Percentiles rank a stretch among this genome's conserved stretches.
phyloP scores from a whole-genome alignment of 441 rosid species.

The Pelargonium fulgidum region DNA sequence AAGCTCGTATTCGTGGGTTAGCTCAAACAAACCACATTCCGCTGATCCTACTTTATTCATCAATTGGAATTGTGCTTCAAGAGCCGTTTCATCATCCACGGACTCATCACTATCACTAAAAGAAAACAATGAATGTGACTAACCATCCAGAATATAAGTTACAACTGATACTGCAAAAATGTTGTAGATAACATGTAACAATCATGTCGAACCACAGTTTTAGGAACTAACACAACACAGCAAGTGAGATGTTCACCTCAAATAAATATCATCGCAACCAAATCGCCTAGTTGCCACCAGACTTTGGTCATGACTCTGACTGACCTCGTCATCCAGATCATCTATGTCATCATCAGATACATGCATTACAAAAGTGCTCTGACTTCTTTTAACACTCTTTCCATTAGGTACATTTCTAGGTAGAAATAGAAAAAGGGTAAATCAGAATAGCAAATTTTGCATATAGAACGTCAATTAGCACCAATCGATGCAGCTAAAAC shows the following conservation, averaged over 20 bases:
- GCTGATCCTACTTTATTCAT: slow-evolving; percentile 46
- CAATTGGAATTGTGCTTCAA: slow-evolving; percentile 35
- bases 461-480: not conserved
- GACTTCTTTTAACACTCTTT: slow-evolving; percentile 30
- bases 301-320: slow-evolving; percentile 24
- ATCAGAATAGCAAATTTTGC: not conserved
- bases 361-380: slow-evolving; percentile 53
- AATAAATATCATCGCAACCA: slow-evolving; percentile 40
- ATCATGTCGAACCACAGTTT: not conserved
- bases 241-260: slow-evolving; percentile 35
- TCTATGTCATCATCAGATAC: slow-evolving; percentile 59
- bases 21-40: slow-evolving; percentile 53
- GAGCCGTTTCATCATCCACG: slow-evolving; percentile 34
- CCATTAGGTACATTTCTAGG: slow-evolving; percentile 23
- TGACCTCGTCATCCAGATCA: slow-evolving; percentile 30
- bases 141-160: not conserved
- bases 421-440: not conserved
- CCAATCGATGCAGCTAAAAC: not conserved
- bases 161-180: not conserved
- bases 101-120: slow-evolving; percentile 52
- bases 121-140: not conserved
- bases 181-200: not conserved
- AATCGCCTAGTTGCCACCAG: slow-evolving; percentile 36
- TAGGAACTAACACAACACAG: not conserved
- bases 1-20: slow-evolving; percentile 46